Evolutionary conservation across 371 early-diverging fungal genomes (phyloP).

Genomic region (Massospora cicadina): DNA sequence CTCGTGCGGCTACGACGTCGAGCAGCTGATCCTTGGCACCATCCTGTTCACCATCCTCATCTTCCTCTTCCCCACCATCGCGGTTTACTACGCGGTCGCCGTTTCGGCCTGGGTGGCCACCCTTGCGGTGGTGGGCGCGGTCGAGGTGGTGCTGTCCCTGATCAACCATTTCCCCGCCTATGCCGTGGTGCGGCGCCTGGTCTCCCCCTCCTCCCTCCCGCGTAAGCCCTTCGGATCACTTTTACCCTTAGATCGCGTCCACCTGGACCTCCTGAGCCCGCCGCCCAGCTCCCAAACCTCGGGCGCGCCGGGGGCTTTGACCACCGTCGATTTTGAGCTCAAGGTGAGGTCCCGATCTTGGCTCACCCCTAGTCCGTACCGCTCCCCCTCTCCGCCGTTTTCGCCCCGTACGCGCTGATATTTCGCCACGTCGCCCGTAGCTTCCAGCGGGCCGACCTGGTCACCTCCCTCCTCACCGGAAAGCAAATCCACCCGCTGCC

Average conservation of each 20-base stretch:
- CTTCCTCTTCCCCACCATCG: slow-evolving; percentile 87
- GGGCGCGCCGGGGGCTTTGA: background rate
- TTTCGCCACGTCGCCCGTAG: background rate
- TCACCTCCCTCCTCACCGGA: background rate
- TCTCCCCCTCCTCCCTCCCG: background rate
- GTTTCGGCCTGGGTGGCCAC: background rate
- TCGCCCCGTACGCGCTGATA: background rate
- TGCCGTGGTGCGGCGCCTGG: background rate
- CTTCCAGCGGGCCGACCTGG: background rate
- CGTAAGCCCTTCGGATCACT: background rate
- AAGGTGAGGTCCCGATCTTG: background rate
- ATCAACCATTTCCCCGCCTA: background rate
- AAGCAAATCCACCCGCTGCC: background rate
- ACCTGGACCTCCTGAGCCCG: background rate
- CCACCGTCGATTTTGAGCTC: background rate
- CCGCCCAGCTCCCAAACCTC: background rate
- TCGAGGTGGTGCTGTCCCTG: background rate
- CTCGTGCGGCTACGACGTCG: slow-evolving; percentile 80
- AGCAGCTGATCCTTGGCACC: slow-evolving; percentile 87
- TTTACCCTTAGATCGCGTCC: background rate
- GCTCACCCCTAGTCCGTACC: background rate
- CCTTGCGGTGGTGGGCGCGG: background rate
- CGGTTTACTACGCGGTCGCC: slow-evolving; percentile 56
- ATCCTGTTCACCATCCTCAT: slow-evolving; percentile 81
- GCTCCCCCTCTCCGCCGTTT: background rate